Evolutionary conservation across 1,139 yeast species (phyloP), one percentile per base, ranked within the genome.

Genomic region (Candida glucosophila): DNA sequence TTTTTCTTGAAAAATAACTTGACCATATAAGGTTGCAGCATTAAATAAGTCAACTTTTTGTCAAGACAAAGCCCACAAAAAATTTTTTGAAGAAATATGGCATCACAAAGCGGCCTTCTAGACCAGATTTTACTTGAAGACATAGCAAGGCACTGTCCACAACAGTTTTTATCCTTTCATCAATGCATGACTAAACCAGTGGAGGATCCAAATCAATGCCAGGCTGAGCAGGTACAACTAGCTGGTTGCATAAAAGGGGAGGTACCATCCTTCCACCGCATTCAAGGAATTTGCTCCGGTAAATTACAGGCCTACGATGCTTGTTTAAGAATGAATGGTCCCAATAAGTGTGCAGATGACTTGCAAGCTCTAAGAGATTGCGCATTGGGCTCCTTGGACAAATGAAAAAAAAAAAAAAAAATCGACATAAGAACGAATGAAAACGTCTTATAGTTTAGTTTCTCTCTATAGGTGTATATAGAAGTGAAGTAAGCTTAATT

Each of bases 121-220:
- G 60, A 55, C 30, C 58, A 53, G 30, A 46, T 54, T 12, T 40
- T 55, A 18, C 40, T 55, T 20, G 60, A 55, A 24, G 60, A 55
- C 23, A 75, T 78, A 25, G 82, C 85, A 10, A 59, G 70, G 28
- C 54, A 60, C 39, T 78, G 88, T 44, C 85, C 86, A 1, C 72
- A 67, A 34, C 68, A 69, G 41, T 77, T 78, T 38, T 51, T 78
- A 28, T 66, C 64, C 14, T 77, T 75, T 49, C 83, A 78, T 48
- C 70, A 68, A 37, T 78, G 88, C 39, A 64, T 78, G 57, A 55
- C 62, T 15, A 43, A 44, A 25, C 56, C 74, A 29, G 58, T 53
- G 13, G 59, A 65, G 22, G 64, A 66, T 34, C 57, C 69, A 18
- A 42, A 60, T 29, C 49, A 55, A 28, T 78, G 88, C 40, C 47